A percentile compares a stretch with the other conserved stretches of the same genome.
Evolutionary conservation across 768 basidiomycete genomes (phyloP).

Genomic region (Candolleomyces aberdarensis): DNA sequence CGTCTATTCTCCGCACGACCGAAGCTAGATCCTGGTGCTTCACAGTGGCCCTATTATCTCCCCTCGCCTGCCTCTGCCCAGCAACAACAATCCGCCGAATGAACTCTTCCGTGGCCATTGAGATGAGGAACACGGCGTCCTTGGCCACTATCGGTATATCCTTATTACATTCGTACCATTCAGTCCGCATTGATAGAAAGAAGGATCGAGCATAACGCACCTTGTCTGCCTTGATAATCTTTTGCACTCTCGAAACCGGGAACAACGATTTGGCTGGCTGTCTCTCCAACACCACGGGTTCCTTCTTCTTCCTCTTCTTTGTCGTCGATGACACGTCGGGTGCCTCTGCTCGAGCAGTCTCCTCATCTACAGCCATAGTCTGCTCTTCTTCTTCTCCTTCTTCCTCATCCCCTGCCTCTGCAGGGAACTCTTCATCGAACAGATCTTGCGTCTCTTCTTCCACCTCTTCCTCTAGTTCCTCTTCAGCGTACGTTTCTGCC

Average conservation of each 20-base stretch:
- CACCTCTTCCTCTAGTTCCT: constrained; percentile 8
- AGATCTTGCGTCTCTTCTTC: constrained; percentile 5
- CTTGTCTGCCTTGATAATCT: constrained; percentile 84
- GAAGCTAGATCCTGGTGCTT: constrained; percentile 79
- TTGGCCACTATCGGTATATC: constrained; percentile 73
- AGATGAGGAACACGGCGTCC: constrained; percentile 78
- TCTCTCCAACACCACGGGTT: constrained; percentile 16
- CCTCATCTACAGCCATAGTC: constrained; percentile 1
- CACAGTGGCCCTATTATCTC: constrained; percentile 71
- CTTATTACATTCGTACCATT: constrained; percentile 31
- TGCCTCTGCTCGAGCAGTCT: constrained; percentile 1
- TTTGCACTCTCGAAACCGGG: constrained; percentile 77
- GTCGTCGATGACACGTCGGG: not conserved
- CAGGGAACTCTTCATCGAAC: constrained; percentile 4
- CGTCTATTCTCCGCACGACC: constrained; percentile 64
- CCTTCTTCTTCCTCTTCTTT: not conserved
- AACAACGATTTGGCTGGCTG: constrained; percentile 66
- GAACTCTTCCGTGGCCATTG: constrained; percentile 86
- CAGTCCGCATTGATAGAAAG: not conserved
- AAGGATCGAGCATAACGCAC: constrained; percentile 30
- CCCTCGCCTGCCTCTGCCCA: constrained; percentile 63
- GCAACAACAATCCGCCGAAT: constrained; percentile 72
- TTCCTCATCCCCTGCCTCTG: not conserved
- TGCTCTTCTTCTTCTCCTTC: constrained; percentile 8
- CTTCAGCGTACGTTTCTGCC: not conserved